Evolutionary conservation across 1,284 basidiomycete species (phyloP), one percentile per base, ranked within the genome.

Genomic region (Kalmanozyma brasiliensis): DNA sequence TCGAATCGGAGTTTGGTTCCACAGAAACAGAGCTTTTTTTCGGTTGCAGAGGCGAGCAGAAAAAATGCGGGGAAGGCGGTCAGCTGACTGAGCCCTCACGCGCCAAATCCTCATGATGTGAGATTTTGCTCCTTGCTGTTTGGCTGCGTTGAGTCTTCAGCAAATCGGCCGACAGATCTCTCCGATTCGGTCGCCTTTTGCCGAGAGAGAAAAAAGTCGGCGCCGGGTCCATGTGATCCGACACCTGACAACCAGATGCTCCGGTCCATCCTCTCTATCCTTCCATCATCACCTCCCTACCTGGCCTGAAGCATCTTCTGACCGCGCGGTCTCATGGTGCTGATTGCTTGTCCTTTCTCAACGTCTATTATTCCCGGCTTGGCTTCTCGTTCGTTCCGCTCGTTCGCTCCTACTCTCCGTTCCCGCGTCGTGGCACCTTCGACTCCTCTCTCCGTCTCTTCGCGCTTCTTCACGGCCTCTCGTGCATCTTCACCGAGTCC

Each of bases 171-270:
- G 47, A 40, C 35, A 46, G 22, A 3, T 17, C 26, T 6, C 26
- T 29, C 11, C 7, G 7, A 7, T 11, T 6, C 6, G 11, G 26
- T 11, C 26, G 26, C 11, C 7, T 29, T 11, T 6, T 11, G 26
- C 26, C 26, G 26, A 29, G n/a, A n/a, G 17, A 32, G 11, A 34
- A 45, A 42, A 58, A 46, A 51, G 29, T 17, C 17, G 24, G 24
- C 35, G 41, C 37, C 61, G 55, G 61, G 46, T 23, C 46, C 62
- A 44, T 52, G 46, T 65, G 55, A 49, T 23, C 62, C 62, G 62
- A 65, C 53, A n/a, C n/a, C n/a, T n/a, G n/a, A 44, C 42, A 20
- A 23, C 10, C 6, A 7, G 11, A 38, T 13, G 17, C n/a, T 13
- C 32, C 35, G 17, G 14, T n/a, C 24, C 20, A 4, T 46, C 26